Evolutionary conservation across 768 basidiomycete genomes (phyloP), one percentile per base, ranked within the genome.

Genomic region (Mycena galopus): DNA sequence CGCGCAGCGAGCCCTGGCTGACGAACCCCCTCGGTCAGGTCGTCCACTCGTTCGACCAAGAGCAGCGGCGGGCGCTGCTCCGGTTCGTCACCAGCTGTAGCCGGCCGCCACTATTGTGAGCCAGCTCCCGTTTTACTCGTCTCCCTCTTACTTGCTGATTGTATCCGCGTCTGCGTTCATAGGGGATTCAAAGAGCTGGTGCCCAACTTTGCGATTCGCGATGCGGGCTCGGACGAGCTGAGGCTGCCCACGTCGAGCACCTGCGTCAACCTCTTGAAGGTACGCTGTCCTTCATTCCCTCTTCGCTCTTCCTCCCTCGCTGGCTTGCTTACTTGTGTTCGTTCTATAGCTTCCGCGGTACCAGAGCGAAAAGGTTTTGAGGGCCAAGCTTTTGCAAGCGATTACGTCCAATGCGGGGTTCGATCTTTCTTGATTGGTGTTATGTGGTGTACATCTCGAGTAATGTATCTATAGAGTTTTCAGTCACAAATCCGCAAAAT

Each of bases 71-170:
- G 55, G 87, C 90, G 2, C 84, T 99, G 67, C 81, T 99, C 68
- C 88, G 95, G 17, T 99, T 99, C 76, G 97, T 96, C 23, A 98
- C 98, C 21, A 96, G 94, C 74, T 96, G 96, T 76, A 93, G 94
- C 76, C 88, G 96, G 19, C 95, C 97, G 0, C 97, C 96, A 0
- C 83, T 98, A 30, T 85, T 97, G 92, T 95, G 75, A 75, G 93
- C 84, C 4, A 19, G 2, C 30, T 47, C 19, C 23, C 25, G 23
- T 33, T 60, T 62, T 32, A 29, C 47, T 56, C 12, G 9, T 61
- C 35, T 47, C n/a, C n/a, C n/a, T n/a, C 19, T n/a, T 4, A 29
- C 53, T 50, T 21, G 25, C 71, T 69, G 39, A 73, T 58, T 33
- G 29, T n/a, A 30, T 56, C 42, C 60, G 6, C 75, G n/a, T n/a